Conservation (phyloP, 1,139 yeast species). For the Pichia sp. region DNA sequence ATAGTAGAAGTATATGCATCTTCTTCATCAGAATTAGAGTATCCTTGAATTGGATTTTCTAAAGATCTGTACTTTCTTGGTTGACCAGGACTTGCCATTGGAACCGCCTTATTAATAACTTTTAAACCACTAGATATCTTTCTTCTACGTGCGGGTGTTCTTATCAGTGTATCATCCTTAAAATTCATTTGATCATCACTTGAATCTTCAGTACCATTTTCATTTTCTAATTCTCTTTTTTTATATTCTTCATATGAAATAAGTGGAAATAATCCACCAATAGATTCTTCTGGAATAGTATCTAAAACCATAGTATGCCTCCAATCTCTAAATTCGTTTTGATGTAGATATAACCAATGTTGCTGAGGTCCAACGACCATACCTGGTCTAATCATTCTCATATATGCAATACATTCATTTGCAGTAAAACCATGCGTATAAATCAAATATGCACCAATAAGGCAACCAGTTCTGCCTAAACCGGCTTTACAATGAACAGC, state of each 20-base stretch:
- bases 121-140: slow-evolving; percentile 64
- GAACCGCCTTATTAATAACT: slow-evolving; percentile 66
- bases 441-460: slow-evolving; percentile 93
- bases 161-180: slow-evolving; percentile 35
- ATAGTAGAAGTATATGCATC: slow-evolving; percentile 27
- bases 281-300: slow-evolving; percentile 58
- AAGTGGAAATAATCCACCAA: slow-evolving; percentile 74
- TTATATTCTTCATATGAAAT: slow-evolving; percentile 53
- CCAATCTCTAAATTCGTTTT: slow-evolving; percentile 95
- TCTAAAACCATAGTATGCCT: slow-evolving; percentile 85
- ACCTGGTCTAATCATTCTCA: slow-evolving; percentile 95
- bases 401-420: slow-evolving; percentile 89
- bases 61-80: slow-evolving; percentile 60
- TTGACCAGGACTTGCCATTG: slow-evolving; percentile 92
- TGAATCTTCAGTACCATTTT: slow-evolving; percentile 27
- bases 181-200: slow-evolving; percentile 18
- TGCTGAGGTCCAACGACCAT: slow-evolving; percentile 99
- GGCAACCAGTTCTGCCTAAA: slow-evolving; percentile 93
- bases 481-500: slow-evolving; percentile 99
- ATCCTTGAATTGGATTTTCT: slow-evolving; percentile 24
- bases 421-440: slow-evolving; percentile 97
- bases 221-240: slow-evolving; percentile 38
- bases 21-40: slow-evolving; percentile 31
- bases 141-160: slow-evolving; percentile 71
- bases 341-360: slow-evolving; percentile 95